phyloP scores from a whole-genome alignment of 805 yeast species.

The Myxozyma geophila region DNA sequence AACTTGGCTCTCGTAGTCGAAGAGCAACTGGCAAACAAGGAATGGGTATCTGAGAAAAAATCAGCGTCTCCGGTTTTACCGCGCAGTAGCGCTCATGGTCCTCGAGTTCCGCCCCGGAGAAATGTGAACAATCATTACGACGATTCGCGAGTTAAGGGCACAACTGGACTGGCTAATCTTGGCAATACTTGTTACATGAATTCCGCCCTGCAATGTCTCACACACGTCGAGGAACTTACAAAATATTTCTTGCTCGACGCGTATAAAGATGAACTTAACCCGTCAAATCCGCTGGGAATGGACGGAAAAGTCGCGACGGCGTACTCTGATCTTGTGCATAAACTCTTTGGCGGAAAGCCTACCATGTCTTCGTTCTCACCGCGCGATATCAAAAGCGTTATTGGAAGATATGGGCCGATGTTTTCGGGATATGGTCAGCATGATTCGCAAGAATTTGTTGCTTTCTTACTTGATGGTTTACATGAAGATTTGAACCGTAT shows the following conservation, averaged over 20 bases:
- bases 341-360: slow-evolving; percentile 50
- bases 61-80: background rate
- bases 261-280: slow-evolving; percentile 69
- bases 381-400: slow-evolving; percentile 71
- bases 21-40: slow-evolving; percentile 12
- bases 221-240: slow-evolving; percentile 82
- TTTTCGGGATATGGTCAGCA: slow-evolving; percentile 86
- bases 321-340: slow-evolving; percentile 70
- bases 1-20: slow-evolving; percentile 25
- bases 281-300: slow-evolving; percentile 81
- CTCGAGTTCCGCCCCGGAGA: slow-evolving; percentile 7
- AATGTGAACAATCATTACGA: slow-evolving; percentile 4
- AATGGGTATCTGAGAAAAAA: slow-evolving; percentile 29
- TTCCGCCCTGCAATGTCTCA: slow-evolving; percentile 86
- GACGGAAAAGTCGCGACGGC: slow-evolving; percentile 78
- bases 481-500: slow-evolving; percentile 93
- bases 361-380: slow-evolving; percentile 55
- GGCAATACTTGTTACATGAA: slow-evolving; percentile 97
- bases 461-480: slow-evolving; percentile 82
- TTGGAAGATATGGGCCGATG: slow-evolving; percentile 78
- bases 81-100: background rate
- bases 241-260: slow-evolving; percentile 70
- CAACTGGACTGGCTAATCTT: slow-evolving; percentile 66
- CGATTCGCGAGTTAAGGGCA: slow-evolving; percentile 49
- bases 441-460: slow-evolving; percentile 91